These are phyloP conservation scores for Penicillium brevicompactum DNA, from an alignment of 2,329 filamentous ascomycete species.

Conservation along the genomic window DNA sequence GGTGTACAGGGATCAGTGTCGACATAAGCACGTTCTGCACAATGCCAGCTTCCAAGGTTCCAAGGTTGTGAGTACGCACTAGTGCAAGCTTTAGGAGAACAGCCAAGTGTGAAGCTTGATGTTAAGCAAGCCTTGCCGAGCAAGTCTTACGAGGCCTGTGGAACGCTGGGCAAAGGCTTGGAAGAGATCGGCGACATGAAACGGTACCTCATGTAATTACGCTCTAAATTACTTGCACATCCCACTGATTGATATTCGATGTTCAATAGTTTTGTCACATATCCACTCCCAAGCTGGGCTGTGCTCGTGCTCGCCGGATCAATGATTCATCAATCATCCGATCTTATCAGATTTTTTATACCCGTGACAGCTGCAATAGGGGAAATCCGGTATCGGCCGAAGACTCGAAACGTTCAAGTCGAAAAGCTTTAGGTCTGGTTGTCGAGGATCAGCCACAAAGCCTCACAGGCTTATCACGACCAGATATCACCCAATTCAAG, in stretches of 20 bases:
- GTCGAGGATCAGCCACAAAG: not conserved
- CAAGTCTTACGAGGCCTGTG: not conserved
- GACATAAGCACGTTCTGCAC: too few species aligned
- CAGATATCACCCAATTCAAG: not conserved
- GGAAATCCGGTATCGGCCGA: constrained; percentile 13
- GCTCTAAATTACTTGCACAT: not conserved
- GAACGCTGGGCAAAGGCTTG: not conserved
- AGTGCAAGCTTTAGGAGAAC: not conserved
- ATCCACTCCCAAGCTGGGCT: not conserved
- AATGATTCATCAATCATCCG: not conserved
- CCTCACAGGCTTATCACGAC: not conserved
- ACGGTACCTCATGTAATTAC: not conserved
- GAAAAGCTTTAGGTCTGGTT: too few species aligned
- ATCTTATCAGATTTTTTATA: constrained; percentile 14
- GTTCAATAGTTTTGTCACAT: not conserved
- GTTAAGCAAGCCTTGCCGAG: not conserved
- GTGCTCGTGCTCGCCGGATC: not conserved
- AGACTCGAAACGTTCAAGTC: not conserved
- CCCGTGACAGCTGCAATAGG: not conserved
- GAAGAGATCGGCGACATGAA: not conserved
- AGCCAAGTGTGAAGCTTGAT: not conserved
- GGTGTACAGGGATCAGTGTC: too few species aligned
- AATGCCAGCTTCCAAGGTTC: too few species aligned
- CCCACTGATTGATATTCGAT: not conserved
- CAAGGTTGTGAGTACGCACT: too few species aligned